phyloP scores from a whole-genome alignment of 208 protist genomes.

The Leishmania tropica region DNA sequence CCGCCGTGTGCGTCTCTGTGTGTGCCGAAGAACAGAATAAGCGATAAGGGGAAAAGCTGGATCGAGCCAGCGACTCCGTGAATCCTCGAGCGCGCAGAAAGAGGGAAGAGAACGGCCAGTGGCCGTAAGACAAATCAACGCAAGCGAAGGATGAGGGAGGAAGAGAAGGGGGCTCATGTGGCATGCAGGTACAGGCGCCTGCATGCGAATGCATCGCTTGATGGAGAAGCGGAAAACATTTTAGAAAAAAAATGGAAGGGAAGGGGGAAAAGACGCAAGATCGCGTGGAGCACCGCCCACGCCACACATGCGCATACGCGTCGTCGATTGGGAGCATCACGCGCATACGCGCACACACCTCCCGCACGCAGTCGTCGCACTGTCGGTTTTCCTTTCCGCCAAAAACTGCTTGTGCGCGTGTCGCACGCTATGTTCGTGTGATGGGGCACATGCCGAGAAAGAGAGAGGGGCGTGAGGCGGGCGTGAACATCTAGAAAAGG shows the following conservation, averaged over 20 bases:
- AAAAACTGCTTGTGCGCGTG: neutral
- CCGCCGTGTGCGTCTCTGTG: neutral
- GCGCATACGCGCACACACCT: neutral
- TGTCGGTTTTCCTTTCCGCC: neutral
- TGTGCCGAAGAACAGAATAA: neutral
- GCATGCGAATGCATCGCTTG: neutral
- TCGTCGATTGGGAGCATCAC: neutral
- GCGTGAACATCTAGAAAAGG: neutral
- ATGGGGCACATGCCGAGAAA: neutral
- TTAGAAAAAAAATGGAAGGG: neutral
- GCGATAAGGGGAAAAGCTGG: neutral
- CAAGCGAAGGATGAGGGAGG: too few relatives aligned
- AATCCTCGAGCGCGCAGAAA: neutral
- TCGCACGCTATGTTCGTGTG: neutral
- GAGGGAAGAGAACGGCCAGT: neutral
- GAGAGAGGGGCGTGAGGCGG: neutral
- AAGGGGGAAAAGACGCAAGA: neutral
- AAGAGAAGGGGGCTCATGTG: too few relatives aligned
- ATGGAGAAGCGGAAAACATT: neutral
- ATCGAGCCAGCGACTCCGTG: neutral
- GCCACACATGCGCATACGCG: neutral
- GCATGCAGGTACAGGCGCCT: neutral
- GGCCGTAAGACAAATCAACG: neutral
- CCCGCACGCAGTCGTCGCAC: neutral
- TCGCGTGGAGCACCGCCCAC: neutral